Conservation (phyloP, 495 filamentous ascomycete genomes). For the Xylaria castorea region DNA sequence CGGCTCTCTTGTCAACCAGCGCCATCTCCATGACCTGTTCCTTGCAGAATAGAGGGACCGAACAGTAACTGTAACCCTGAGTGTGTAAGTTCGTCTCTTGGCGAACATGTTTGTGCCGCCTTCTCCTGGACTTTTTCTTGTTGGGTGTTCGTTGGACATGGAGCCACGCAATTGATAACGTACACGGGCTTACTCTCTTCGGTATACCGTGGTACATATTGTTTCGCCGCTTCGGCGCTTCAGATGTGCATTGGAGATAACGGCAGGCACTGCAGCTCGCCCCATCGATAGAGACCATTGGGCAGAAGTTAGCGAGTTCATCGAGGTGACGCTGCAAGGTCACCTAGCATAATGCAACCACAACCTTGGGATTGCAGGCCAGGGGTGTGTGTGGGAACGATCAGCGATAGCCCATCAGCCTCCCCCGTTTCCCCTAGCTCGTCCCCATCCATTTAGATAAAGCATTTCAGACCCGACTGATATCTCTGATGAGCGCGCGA, state of each 20-base stretch:
- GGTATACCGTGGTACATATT: slow-evolving; percentile 5
- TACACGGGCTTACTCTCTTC: slow-evolving; percentile 4
- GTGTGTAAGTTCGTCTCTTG: neutral
- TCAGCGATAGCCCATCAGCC: slow-evolving; percentile 8
- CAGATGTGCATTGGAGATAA: slow-evolving; percentile 11
- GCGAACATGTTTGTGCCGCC: slow-evolving; percentile 7
- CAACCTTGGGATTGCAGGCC: neutral
- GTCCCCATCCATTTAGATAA: slow-evolving; percentile 11
- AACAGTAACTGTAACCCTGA: neutral
- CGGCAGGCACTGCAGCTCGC: slow-evolving; percentile 7
- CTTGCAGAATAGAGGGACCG: slow-evolving; percentile 7
- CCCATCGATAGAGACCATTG: neutral
- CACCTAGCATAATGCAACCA: slow-evolving; percentile 20
- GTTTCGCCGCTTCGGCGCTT: slow-evolving; percentile 4
- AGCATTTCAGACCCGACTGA: slow-evolving; percentile 8
- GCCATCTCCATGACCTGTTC: neutral
- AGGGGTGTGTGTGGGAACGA: slow-evolving; percentile 4
- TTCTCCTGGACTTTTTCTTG: neutral
- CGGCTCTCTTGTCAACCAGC: neutral
- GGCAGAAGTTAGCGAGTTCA: slow-evolving; percentile 10
- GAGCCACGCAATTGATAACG: slow-evolving; percentile 12
- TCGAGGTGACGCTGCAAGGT: slow-evolving; percentile 18
- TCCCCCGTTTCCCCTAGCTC: slow-evolving; percentile 3
- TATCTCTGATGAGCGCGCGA: slow-evolving; percentile 1
- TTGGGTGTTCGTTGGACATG: neutral